A percentile compares a stretch with the other conserved stretches of the same genome.
These are phyloP conservation scores for Apocynum venetum DNA, from an alignment of 257 asterid species.

Conservation along the genomic window DNA sequence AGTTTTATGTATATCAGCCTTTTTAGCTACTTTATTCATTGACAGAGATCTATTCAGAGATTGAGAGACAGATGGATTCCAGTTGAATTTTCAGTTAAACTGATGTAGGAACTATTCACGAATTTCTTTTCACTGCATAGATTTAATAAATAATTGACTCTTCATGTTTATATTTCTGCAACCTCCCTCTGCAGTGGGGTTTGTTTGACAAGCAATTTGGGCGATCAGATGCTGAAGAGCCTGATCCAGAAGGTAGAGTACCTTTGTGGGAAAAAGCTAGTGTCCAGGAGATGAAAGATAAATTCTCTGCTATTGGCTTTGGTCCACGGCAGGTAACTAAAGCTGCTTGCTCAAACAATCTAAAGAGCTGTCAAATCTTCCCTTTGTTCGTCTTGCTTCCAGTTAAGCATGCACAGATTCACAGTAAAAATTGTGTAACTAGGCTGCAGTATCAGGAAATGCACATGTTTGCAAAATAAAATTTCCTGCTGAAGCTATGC, in stretches of 20 bases:
- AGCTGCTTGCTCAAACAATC: not conserved
- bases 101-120: not conserved
- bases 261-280: conserved; percentile 75
- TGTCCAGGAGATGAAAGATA: conserved; percentile 78
- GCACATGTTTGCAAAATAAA: no score
- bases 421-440: not conserved
- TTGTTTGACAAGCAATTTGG: conserved; percentile 81
- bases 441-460: no score
- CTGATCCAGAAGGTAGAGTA: conserved; percentile 95
- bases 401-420: not conserved
- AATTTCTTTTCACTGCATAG: not conserved
- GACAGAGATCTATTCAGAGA: no score
- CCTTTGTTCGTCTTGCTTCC: not conserved
- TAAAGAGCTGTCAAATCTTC: not conserved
- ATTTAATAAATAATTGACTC: not conserved
- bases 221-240: conserved; percentile 66
- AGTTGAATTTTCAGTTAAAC: no score
- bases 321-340: conserved; percentile 88
- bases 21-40: no score
- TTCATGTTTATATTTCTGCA: conserved; percentile 4
- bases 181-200: conserved; percentile 63
- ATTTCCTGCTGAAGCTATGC: no score
- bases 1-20: no score
- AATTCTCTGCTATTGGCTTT: conserved; percentile 64
- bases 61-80: no score